phyloP scores from a whole-genome alignment of 345 rosid species.

The Lepidium didymum region DNA sequence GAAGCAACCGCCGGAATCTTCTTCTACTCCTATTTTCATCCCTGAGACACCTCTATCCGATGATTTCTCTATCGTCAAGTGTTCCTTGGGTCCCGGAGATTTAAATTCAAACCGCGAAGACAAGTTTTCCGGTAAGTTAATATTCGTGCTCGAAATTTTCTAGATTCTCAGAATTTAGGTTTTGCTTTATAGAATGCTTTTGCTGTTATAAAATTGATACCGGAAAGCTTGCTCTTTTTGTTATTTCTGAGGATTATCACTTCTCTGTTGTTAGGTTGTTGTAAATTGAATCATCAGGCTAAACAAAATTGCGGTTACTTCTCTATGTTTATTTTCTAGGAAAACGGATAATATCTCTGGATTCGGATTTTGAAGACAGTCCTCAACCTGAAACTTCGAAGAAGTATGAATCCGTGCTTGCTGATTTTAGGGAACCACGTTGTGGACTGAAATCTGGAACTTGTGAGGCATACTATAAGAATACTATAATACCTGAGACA shows the following conservation, averaged over 20 bases:
- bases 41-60: slow-evolving; percentile 66
- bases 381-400: slow-evolving; percentile 24
- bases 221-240: background rate
- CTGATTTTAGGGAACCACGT: slow-evolving; percentile 15
- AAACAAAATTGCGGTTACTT: background rate
- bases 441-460: slow-evolving; percentile 23
- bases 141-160: background rate
- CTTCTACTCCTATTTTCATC: slow-evolving; percentile 38
- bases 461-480: slow-evolving; percentile 2
- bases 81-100: slow-evolving; percentile 15
- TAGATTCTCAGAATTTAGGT: background rate
- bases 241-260: background rate
- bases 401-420: slow-evolving; percentile 23
- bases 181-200: background rate
- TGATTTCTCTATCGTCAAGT: slow-evolving; percentile 35
- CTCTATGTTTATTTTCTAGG: slow-evolving; percentile 27
- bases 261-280: background rate
- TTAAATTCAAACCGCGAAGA: slow-evolving; percentile 22
- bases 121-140: slow-evolving; percentile 36
- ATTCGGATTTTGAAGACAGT: slow-evolving; percentile 58
- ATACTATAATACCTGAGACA: background rate
- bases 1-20: slow-evolving; percentile 29
- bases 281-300: background rate
- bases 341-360: slow-evolving; percentile 52
- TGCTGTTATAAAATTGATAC: background rate